phyloP scores from a whole-genome alignment of 2,329 filamentous ascomycete species.

The Pseudogymnoascus sp. region DNA sequence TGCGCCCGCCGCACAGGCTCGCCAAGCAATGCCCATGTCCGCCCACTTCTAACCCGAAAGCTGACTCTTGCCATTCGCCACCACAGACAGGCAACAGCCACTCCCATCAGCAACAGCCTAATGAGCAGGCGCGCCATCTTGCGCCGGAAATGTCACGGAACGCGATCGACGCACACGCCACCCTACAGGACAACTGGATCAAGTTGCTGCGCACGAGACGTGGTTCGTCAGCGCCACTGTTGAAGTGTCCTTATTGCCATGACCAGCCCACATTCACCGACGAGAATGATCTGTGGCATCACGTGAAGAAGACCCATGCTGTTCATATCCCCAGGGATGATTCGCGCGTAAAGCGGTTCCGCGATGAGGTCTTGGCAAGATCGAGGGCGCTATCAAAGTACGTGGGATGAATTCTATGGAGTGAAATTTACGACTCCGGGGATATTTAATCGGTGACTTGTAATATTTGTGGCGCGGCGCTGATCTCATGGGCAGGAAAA shows the following conservation, averaged over 20 bases:
- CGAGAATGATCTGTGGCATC: not conserved
- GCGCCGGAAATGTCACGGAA: not conserved
- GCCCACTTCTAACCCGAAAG: no score
- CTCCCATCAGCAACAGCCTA: not conserved
- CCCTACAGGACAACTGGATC: not conserved
- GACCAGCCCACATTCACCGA: not conserved
- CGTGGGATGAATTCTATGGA: not conserved
- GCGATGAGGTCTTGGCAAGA: constrained; percentile 2
- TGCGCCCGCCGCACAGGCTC: no score
- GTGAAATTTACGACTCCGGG: not conserved
- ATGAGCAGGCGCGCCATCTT: not conserved
- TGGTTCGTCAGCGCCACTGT: not conserved
- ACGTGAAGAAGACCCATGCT: not conserved
- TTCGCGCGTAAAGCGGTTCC: not conserved
- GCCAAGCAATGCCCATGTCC: not conserved
- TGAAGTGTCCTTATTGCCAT: not conserved
- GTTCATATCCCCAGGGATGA: not conserved
- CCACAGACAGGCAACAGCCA: not conserved
- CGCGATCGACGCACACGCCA: not conserved
- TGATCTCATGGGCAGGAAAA: not conserved
- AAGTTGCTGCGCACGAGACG: not conserved
- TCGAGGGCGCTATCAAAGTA: not conserved
- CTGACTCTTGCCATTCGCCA: not conserved
- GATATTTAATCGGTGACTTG: not conserved
- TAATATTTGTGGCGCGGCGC: not conserved